Evolutionary conservation across 176 grass and related monocot genomes (phyloP).

Genomic region (Aegilops speltoides): DNA sequence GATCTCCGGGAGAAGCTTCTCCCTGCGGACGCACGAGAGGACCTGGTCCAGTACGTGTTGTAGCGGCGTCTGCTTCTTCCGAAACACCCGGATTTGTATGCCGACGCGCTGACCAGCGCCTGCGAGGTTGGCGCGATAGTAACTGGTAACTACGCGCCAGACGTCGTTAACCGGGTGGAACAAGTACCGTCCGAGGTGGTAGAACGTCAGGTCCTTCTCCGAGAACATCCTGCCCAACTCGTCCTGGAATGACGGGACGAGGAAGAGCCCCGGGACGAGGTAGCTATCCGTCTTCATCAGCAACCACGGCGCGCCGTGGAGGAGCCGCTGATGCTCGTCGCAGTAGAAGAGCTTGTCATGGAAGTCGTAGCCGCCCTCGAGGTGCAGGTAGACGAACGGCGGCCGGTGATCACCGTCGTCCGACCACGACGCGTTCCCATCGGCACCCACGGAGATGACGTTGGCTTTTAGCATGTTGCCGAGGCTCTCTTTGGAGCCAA

Average conservation of each 20-base stretch:
- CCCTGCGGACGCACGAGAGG: conserved; percentile 32
- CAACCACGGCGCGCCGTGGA: conserved; percentile 47
- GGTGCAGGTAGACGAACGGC: conserved; percentile 65
- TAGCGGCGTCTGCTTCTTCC: background rate
- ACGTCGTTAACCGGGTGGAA: conserved; percentile 66
- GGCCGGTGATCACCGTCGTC: background rate
- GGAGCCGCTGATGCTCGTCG: conserved; percentile 47
- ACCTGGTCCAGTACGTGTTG: conserved; percentile 34
- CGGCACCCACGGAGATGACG: background rate
- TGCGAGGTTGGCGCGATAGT: conserved; percentile 29
- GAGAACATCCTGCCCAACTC: conserved; percentile 59
- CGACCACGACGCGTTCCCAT: conserved; percentile 1
- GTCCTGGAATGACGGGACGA: conserved; percentile 26
- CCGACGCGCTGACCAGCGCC: conserved; percentile 37
- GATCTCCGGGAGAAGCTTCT: conserved; percentile 28
- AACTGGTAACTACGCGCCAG: conserved; percentile 46
- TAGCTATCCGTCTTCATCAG: conserved; percentile 56
- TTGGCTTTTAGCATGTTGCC: background rate
- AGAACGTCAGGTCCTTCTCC: conserved; percentile 41
- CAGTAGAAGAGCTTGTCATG: conserved; percentile 80
- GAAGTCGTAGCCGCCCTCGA: conserved; percentile 34
- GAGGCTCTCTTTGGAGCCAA: background rate
- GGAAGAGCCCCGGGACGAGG: conserved; percentile 59
- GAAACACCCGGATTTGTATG: conserved; percentile 53
- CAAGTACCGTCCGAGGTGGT: conserved; percentile 61